Conservation (phyloP, 164 flowering plant genomes). For the Litsea cubeba region DNA sequence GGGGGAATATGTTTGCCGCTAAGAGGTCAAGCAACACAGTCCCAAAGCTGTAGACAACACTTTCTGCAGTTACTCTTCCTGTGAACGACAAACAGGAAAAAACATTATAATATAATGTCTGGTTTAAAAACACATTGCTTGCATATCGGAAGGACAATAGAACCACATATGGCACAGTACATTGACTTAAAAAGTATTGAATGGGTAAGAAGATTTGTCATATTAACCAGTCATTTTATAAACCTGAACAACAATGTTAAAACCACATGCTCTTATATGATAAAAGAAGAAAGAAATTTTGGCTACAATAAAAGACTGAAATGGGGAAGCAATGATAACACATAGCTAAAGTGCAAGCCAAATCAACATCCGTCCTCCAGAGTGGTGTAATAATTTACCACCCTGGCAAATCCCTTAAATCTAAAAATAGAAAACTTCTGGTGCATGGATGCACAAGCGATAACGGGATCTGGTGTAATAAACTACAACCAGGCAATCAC, state of each 20-base stretch:
- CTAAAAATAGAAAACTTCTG: too few relatives aligned
- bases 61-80: slow-evolving; percentile 92
- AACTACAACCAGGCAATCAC: too few relatives aligned
- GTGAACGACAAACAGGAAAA: slow-evolving; percentile 23
- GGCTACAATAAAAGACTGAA: background rate
- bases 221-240: background rate
- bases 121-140: background rate
- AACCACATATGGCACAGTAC: background rate
- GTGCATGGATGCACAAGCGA: too few relatives aligned
- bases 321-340: background rate
- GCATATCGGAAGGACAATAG: background rate
- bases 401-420: too few relatives aligned
- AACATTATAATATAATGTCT: background rate
- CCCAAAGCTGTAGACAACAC: slow-evolving; percentile 96
- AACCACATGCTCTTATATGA: background rate
- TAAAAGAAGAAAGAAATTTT: background rate
- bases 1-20: slow-evolving; percentile 98
- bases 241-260: background rate
- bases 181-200: background rate
- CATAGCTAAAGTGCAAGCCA: background rate
- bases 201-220: background rate
- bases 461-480: too few relatives aligned
- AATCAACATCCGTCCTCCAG: too few relatives aligned
- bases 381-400: too few relatives aligned
- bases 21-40: slow-evolving; percentile 84